These are phyloP conservation scores for Teratosphaeria epicoccoides DNA, from an alignment of 2,329 filamentous ascomycete species.

Conservation along the genomic window DNA sequence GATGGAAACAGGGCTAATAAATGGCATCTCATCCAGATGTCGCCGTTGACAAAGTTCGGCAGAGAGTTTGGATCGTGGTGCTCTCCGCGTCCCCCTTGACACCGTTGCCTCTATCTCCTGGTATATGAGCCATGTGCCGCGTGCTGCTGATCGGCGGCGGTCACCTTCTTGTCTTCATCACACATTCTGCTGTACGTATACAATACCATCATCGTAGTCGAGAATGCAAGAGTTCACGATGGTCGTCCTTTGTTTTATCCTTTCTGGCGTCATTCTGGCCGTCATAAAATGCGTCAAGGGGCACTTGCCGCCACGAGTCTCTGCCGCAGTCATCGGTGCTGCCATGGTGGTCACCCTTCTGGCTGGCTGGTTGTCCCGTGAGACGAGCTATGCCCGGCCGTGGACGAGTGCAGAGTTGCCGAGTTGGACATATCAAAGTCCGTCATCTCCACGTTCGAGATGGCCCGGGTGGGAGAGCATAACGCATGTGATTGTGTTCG, in stretches of 20 bases:
- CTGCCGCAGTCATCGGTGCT: neutral
- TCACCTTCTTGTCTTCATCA: no score
- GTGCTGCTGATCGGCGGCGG: no score
- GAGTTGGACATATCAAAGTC: neutral
- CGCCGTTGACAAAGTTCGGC: no score
- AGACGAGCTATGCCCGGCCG: neutral
- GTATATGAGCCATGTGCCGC: no score
- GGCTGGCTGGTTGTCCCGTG: neutral
- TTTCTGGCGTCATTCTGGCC: neutral
- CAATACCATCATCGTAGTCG: no score
- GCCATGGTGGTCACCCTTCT: neutral
- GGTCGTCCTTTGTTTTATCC: neutral
- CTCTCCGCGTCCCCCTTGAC: no score
- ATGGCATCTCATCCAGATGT: no score
- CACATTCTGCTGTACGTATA: no score
- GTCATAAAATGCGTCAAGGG: neutral
- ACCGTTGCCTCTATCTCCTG: no score
- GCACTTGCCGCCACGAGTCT: neutral
- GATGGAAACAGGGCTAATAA: no score
- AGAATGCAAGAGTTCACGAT: neutral
- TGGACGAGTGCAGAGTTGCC: neutral
- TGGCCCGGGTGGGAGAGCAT: constrained; percentile 18
- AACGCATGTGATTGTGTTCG: constrained; percentile 25
- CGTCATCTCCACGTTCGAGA: neutral
- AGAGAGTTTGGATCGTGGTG: no score